These are phyloP conservation scores for Mitosporidium daphniae DNA, from an alignment of 371 early-diverging fungal genomes.

Conservation along the genomic window DNA sequence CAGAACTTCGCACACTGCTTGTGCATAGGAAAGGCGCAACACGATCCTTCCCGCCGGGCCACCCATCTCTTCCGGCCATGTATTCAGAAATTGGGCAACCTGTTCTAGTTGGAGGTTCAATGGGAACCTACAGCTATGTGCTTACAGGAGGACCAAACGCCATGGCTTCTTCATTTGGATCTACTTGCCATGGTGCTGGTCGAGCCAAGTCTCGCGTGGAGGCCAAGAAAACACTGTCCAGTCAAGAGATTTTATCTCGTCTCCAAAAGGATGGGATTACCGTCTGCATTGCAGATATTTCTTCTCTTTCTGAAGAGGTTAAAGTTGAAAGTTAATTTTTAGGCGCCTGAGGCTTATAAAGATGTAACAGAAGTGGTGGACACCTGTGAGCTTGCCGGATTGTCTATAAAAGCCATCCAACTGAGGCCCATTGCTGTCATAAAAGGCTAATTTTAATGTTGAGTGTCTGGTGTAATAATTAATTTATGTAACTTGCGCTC, in stretches of 20 bases:
- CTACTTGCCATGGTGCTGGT: slow-evolving; percentile 10
- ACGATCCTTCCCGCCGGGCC: slow-evolving; percentile 2
- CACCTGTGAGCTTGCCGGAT: slow-evolving; percentile 4
- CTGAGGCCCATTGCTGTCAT: slow-evolving; percentile 7
- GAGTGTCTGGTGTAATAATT: no score
- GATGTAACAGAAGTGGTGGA: slow-evolving; percentile 9
- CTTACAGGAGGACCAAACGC: slow-evolving; percentile 4
- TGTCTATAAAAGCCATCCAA: slow-evolving; percentile 5
- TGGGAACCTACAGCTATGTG: slow-evolving; percentile 10
- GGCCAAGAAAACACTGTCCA: slow-evolving; percentile 3
- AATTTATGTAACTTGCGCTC: no score
- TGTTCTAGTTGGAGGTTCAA: slow-evolving; percentile 9
- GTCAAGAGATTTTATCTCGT: slow-evolving; percentile 3
- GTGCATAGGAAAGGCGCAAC: slow-evolving; percentile 9
- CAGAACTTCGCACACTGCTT: no score
- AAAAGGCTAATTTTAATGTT: slow-evolving; percentile 9
- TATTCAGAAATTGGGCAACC: slow-evolving; percentile 2
- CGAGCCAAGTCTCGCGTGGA: slow-evolving; percentile 6
- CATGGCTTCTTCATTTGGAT: slow-evolving; percentile 3
- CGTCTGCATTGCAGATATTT: slow-evolving; percentile 6
- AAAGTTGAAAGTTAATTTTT: slow-evolving; percentile 9
- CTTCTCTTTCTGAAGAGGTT: slow-evolving; percentile 2
- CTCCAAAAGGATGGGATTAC: slow-evolving; percentile 2
- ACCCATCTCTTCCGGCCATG: slow-evolving; percentile 2
- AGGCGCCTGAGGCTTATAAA: slow-evolving; percentile 8